Base-by-base conservation (phyloP, 2,329 filamentous ascomycete genomes). In the Talaromyces islandicus region DNA sequence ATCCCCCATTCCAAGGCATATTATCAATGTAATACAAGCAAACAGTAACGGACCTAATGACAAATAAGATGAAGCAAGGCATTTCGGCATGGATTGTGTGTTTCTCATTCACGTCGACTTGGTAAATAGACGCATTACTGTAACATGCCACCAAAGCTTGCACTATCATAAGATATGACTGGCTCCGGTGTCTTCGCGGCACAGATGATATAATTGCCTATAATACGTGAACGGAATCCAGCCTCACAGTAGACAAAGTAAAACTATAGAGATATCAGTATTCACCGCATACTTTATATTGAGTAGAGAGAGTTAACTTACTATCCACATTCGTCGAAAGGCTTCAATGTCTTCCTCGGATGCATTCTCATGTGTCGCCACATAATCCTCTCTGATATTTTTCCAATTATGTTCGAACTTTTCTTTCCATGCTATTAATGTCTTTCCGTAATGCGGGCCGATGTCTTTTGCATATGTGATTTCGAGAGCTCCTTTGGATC, bases 201-300 rank as follows among this genome's bases (percentile, higher is more conserved):
- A 0, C 86, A 90, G 63, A 92, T 84, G 55, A 91, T 89, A 1
- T 86, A 85, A 73, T 91, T 88, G 2, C 88, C 88, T 21, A 91
- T 71, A 2, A 86, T 89, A 74, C 90, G 90, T 6, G 85, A 88
- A 60, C 83, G 77, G 67, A 91, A 91, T 0, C 88, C 88, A 43
- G 87, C 88, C 71, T 91, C 88, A 63, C 87, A 90, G 69, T 91
- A 91, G 24, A 83, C 80, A 72, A 91, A 91, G 70, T 91, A 91
- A 68, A 90, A 91, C 78, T 85, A 63, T n/a, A 7, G 12, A 14
- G 24, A 21, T 58, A 46, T 66, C 62, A 64, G 32, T 27, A n/a
- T 19, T 17, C 1, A 41, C n/a, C 7, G 7, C 10, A 35, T 17
- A 54, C 14, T 12, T 32, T 56, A 12, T 29, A 12, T 29, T 32